phyloP scores from a whole-genome alignment of 169 alveolate species.

The Plasmodium berghei region DNA sequence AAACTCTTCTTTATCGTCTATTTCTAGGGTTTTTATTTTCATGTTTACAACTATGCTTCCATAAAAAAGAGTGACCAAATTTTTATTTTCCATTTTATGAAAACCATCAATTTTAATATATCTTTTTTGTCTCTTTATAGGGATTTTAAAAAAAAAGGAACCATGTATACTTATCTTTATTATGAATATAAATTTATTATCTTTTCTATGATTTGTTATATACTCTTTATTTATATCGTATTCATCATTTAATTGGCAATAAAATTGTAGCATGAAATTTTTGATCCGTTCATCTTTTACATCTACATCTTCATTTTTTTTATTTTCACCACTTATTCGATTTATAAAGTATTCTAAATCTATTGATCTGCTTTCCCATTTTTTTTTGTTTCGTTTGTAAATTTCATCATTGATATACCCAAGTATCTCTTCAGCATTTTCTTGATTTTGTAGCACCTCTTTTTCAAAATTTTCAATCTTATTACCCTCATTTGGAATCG shows the following conservation, averaged over 20 bases:
- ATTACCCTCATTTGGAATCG: no score
- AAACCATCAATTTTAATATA: conserved; percentile 28
- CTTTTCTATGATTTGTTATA: not conserved
- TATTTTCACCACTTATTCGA: not conserved
- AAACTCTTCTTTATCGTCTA: not conserved
- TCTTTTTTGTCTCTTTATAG: conserved; percentile 10
- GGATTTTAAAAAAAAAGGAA: conserved; percentile 65
- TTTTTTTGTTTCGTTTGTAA: conserved; percentile 11
- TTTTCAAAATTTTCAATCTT: no score
- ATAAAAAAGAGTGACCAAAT: conserved; percentile 2
- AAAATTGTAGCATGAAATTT: conserved; percentile 26
- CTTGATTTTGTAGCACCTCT: no score
- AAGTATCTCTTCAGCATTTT: no score
- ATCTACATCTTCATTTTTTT: not conserved
- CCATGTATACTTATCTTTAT: conserved; percentile 36
- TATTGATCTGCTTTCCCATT: not conserved
- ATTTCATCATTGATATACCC: not conserved
- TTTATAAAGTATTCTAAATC: conserved; percentile 56
- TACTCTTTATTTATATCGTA: conserved; percentile 8
- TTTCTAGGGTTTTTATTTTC: conserved; percentile 6
- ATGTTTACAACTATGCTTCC: conserved; percentile 42
- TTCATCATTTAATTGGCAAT: conserved; percentile 2
- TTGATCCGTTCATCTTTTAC: conserved; percentile 9
- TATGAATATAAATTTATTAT: conserved; percentile 1
- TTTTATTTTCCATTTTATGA: conserved; percentile 16